Conservation (phyloP, 306 rosid genomes). For the Casuarina equisetifolia region DNA sequence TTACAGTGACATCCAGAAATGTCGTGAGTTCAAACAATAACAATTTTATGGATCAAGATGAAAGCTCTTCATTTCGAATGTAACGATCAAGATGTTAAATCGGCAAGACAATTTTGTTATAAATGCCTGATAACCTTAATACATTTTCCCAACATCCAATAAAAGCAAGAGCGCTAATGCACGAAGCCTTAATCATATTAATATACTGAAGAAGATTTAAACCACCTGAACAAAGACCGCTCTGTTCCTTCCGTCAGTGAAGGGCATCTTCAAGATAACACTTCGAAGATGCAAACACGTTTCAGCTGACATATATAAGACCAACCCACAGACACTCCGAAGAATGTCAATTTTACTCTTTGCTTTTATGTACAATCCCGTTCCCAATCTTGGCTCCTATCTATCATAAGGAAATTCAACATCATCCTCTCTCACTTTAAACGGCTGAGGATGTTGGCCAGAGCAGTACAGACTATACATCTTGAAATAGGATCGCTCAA, state of each 20-base stretch:
- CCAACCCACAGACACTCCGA: neutral
- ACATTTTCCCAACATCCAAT: neutral
- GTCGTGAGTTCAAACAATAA: too few species aligned
- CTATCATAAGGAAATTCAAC: constrained; percentile 49
- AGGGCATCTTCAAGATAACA: neutral
- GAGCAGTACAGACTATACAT: constrained; percentile 63
- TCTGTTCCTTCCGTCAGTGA: neutral
- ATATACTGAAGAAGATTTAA: neutral
- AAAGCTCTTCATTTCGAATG: too few species aligned
- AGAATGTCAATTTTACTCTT: neutral
- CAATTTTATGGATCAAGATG: too few species aligned
- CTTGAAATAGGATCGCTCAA: constrained; percentile 49
- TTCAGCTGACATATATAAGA: neutral
- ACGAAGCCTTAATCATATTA: too few species aligned
- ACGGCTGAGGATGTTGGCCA: constrained; percentile 55
- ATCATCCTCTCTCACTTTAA: constrained; percentile 55
- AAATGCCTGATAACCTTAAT: neutral
- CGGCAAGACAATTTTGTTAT: too few species aligned
- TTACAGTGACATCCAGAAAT: too few species aligned
- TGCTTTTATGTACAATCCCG: constrained; percentile 51
- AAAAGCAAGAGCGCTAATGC: too few species aligned
- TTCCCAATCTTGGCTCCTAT: constrained; percentile 39
- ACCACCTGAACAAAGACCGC: neutral
- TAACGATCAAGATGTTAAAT: too few species aligned
- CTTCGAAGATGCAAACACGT: neutral